These are phyloP conservation scores for Ascochyta fabae DNA, from an alignment of 2,329 filamentous ascomycete species.

Conservation along the genomic window DNA sequence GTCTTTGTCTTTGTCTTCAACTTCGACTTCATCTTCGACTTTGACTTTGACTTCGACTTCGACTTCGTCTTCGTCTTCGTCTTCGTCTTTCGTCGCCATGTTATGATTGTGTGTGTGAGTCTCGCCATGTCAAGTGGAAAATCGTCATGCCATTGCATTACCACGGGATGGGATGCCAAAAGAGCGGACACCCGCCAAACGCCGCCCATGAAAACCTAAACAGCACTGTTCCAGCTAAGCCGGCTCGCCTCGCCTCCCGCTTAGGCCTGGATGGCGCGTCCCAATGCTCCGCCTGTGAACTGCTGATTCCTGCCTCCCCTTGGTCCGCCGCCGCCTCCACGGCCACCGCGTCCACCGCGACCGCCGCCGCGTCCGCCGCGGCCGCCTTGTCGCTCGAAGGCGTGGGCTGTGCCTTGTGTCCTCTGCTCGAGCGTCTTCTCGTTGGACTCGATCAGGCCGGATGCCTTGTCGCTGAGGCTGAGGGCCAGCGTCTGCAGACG, in stretches of 20 bases:
- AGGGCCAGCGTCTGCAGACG: constrained; percentile 94
- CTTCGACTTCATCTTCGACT: not conserved
- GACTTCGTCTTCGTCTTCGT: not conserved
- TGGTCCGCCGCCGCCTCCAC: constrained; percentile 67
- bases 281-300: constrained; percentile 82
- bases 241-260: not conserved
- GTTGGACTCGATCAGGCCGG: constrained; percentile 93
- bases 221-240: not conserved
- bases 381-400: constrained; percentile 91
- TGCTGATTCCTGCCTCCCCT: constrained; percentile 70
- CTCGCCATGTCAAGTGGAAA: not conserved
- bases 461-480: constrained; percentile 94
- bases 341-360: constrained; percentile 64
- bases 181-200: constrained; percentile 12
- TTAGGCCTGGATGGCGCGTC: constrained; percentile 60
- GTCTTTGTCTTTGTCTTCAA: not conserved
- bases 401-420: constrained; percentile 93
- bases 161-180: constrained; percentile 8
- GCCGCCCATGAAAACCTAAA: constrained; percentile 20
- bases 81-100: too few relatives aligned
- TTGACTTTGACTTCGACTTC: not conserved
- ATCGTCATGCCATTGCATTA: constrained; percentile 20
- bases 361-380: constrained; percentile 71
- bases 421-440: constrained; percentile 96
- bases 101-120: too few relatives aligned